Base-by-base conservation (phyloP, 495 filamentous ascomycete species). In the Neurospora sp. region DNA sequence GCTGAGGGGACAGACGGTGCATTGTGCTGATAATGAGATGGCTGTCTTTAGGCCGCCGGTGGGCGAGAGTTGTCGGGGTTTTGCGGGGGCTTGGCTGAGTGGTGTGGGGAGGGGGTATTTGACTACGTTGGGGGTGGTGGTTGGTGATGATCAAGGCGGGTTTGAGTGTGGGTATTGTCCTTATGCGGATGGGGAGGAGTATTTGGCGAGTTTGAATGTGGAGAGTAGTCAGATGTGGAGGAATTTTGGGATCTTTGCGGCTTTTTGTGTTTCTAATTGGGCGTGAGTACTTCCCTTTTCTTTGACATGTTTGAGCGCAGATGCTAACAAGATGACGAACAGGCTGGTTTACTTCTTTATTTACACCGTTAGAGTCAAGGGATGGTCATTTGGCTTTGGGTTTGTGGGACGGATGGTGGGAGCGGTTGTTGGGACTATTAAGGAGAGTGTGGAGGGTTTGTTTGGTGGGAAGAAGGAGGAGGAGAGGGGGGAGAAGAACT, bases 311-410 rank as follows among this genome's bases (percentile, higher is more conserved):
- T 35, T 35, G 31, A 35, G 31, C 2, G 11, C 0, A 27, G 4
- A 40, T 71, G 20, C 37, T 70, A 38, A 23, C 69, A 7, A 4
- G 4, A 8, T 54, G 46, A 54, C 0, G n/a, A 14, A 39, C 27
- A 81, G 78, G 46, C 85, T 95, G 66, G 91, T 96, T 0, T 95
- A 94, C 81, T 95, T 96, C 84, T 93, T 96, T 74, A 88, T 95
- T 71, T 96, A 92, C 79, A 91, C 91, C 2, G 85, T 93, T 5
- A 85, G 92, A 20, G 88, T 96, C 69, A 87, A 87, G 74, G 87
- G 90, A 8, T 93, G 91, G 92, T 87, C 83, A 11, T 94, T 94
- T 77, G 93, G 93, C 0, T 82, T 93, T 49, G 88, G 90, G 14
- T 37, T 66, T 6, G 3, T 66, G 11, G 10, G n/a, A 5, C 9